Evolutionary conservation across 169 alveolate species (phyloP), one percentile per base, ranked within the genome.

Genomic region (Plasmodium cynomolgi): DNA sequence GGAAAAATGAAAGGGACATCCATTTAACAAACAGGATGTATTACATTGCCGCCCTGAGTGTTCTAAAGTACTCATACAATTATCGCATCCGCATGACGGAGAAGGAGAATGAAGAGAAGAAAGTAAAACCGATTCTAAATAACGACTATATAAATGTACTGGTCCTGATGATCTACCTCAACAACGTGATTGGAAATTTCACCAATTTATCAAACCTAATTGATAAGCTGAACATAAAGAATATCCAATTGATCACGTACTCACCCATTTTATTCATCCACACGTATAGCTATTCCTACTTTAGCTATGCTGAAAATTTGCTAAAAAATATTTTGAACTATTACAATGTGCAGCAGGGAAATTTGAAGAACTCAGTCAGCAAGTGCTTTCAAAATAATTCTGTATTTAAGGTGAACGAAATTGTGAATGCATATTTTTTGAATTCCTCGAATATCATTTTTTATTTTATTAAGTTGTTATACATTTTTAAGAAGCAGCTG

Each of bases 331-430:
- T 79, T 34, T 54, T 86, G 29, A 86, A 79, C 68, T 86, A 86
- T 75, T 86, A 86, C 62, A 75, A 31, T 75, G 86, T 86, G 5
- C 93, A 86, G 81, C 93, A 86, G 47, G 71, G 81, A 34, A 86
- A 54, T 77, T 29, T 86, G 33, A 86, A 77, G 81, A 75, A 20
- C 68, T 47, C 93, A 0, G 37, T 86, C 31, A 20, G 86, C 33
- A 86, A 86, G 81, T 86, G 93, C 33, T 86, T 86, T 54, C 84
- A 86, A 77, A 86, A 86, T 86, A 50, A 86, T 54, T 86, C 93
- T 0, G 31, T 79, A 11, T 86, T 77, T 86, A 86, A 86, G 81
- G 72, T 86, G 62, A 86, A 86, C 71, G 93, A 86, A 86, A 86
- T 86, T 86, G 47, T 77, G 26, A 86, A 86, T 54, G 80, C 93